phyloP scores from a whole-genome alignment of 2,329 filamentous ascomycete species.

The Tolypocladium tundrense region DNA sequence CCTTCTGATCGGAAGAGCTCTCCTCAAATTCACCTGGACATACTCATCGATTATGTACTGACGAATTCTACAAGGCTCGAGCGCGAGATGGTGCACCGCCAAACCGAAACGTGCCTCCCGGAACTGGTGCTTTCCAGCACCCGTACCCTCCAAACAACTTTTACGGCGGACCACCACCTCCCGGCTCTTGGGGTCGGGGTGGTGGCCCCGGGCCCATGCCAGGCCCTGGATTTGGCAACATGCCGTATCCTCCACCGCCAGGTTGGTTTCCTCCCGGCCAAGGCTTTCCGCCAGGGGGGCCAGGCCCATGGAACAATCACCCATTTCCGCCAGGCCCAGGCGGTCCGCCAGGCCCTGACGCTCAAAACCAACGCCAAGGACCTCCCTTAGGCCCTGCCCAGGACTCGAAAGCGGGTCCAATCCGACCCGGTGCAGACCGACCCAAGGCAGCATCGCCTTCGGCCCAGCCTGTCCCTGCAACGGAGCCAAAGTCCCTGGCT shows the following conservation, averaged over 20 bases:
- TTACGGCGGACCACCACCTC: conserved; percentile 40
- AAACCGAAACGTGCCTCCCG: conserved; percentile 19
- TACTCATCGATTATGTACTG: conserved; percentile 15
- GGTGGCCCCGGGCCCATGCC: conserved; percentile 45
- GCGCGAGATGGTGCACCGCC: conserved; percentile 24
- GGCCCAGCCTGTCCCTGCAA: conserved; percentile 32
- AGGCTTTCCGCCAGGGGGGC: conserved; percentile 59
- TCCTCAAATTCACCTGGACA: neutral
- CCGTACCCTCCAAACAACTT: conserved; percentile 36
- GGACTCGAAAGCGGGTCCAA: conserved; percentile 31
- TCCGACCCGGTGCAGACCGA: conserved; percentile 37
- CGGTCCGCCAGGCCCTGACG: conserved; percentile 51
- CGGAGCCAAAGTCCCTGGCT: conserved; percentile 42
- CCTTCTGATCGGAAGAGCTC: conserved; percentile 67
- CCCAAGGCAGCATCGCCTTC: conserved; percentile 35
- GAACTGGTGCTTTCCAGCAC: conserved; percentile 29
- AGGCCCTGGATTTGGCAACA: conserved; percentile 52
- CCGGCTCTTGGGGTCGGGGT: conserved; percentile 45
- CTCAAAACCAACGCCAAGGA: conserved; percentile 43
- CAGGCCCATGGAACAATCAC: conserved; percentile 46
- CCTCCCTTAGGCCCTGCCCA: conserved; percentile 31
- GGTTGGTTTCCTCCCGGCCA: conserved; percentile 74
- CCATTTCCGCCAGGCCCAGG: conserved; percentile 50
- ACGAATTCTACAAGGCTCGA: conserved; percentile 26
- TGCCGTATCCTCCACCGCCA: conserved; percentile 67